phyloP scores from a whole-genome alignment of 2,329 filamentous ascomycete genomes.

The Nakataea oryzae region DNA sequence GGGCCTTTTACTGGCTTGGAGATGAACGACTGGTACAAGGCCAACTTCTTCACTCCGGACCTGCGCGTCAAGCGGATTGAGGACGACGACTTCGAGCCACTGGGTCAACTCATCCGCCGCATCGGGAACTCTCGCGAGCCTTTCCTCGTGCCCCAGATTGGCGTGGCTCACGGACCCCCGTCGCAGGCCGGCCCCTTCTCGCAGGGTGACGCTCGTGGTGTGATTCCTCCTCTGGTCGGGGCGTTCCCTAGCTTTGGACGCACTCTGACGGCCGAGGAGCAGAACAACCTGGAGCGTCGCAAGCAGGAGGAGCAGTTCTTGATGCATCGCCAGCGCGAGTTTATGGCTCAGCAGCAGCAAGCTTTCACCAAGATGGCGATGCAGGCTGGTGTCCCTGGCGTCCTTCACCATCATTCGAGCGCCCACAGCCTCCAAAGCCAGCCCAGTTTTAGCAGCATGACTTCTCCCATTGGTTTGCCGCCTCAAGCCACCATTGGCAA shows the following conservation, averaged over 20 bases:
- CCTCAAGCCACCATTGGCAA: constrained; percentile 42
- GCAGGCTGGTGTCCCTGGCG: constrained; percentile 33
- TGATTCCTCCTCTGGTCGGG: constrained; percentile 80
- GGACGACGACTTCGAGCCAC: constrained; percentile 85
- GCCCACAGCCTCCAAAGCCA: constrained; percentile 94
- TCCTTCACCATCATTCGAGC: constrained; percentile 85
- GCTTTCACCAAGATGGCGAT: constrained; percentile 64
- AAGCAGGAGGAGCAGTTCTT: constrained; percentile 98
- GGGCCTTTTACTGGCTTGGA: constrained; percentile 93
- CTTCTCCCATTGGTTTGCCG: constrained; percentile 63
- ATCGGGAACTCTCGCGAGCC: constrained; percentile 97
- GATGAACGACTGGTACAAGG: constrained; percentile 99
- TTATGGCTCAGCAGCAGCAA: constrained; percentile 67
- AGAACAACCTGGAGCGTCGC: constrained; percentile 89
- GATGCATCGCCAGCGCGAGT: constrained; percentile 92
- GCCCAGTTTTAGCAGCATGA: constrained; percentile 90
- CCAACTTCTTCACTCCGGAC: constrained; percentile 92
- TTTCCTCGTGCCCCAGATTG: constrained; percentile 94
- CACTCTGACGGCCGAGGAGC: constrained; percentile 91
- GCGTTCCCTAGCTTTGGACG: constrained; percentile 95
- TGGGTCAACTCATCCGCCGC: constrained; percentile 86
- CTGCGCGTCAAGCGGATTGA: constrained; percentile 91
- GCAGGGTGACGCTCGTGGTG: constrained; percentile 42
- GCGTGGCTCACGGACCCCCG: constrained; percentile 78
- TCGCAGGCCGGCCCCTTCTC: constrained; percentile 36